Evolutionary conservation across 1,139 yeast genomes (phyloP), one percentile per base, ranked within the genome.

Genomic region (Suhomyces maxii): DNA sequence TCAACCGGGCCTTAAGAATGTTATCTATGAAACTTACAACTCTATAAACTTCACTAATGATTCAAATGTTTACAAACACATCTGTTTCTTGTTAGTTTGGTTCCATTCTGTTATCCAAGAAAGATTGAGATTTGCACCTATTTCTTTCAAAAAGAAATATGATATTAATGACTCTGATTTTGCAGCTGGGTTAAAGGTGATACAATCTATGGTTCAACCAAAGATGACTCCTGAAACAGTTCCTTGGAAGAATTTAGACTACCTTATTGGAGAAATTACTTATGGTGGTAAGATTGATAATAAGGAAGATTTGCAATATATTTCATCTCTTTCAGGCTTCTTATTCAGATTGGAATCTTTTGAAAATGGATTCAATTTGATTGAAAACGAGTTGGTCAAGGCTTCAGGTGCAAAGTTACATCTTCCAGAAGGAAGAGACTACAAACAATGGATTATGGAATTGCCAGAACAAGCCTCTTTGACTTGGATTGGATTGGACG

Each of bases 81-180:
- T 86, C 3, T 73, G 69, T 49, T 80, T 85, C 56, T 60, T 86
- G 26, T 58, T 86, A 10, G 71, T 81, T 0, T 89, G 96, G 96
- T 77, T 77, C 52, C 95, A 89, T 61, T 74, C 86, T 0, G 56
- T 84, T 1, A 56, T 89, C 3, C 73, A 75, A 38, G 89, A 84
- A 50, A 66, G 89, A 45, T 63, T 79, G 38, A 72, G 85, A 39
- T 85, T 75, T 53, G 74, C 74, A 1, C 90, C 93, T 0, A 60
- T 78, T 7, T 88, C 95, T 0, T 86, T 88, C 65, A 58, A 68
- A 1, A 77, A 78, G 55, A 58, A 55, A 7, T 86, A 87, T 58
- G 95, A 86, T 50, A 79, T 89, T 56, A 86, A 82, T 58, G 89
- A 87, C 50, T 68, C 84, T n/a, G 97, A 90, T 60, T 78, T 85